Evolutionary conservation across 2,329 filamentous ascomycete species (phyloP), one percentile per base, ranked within the genome.

Genomic region (Trichoderma sp.): DNA sequence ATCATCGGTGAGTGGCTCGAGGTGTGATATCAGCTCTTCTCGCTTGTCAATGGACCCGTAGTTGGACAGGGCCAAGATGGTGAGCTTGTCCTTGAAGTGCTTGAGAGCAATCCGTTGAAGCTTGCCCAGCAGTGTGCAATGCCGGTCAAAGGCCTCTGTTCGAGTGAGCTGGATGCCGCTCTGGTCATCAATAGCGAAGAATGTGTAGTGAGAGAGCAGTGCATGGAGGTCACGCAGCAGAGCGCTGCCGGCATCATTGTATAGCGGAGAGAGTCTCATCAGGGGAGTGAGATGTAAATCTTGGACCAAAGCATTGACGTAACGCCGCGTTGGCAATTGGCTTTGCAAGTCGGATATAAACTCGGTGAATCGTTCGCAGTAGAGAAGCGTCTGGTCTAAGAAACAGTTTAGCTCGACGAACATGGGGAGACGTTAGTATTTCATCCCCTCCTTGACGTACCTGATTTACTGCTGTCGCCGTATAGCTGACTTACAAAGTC

Each of bases 281-380:
- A 91, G 87, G 1, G 94, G 84, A 32, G 97, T 80, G 25, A 97
- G 79, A 76, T 98, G 93, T 54, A 98, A 82, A 76, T 99, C 94
- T 73, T 91, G 89, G 15, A 98, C 79, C 50, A 99, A 81, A 1
- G 92, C 89, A 78, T 97, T 97, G 76, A 97, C 92, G 77, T 98
- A 98, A 78, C 95, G 89, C 73, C 95, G 86, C 4, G 96, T 99
- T 0, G 95, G 95, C 57, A 98, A 83, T 77, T 99, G 95, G 74
- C 94, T 97, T 77, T 96, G 89, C 22, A 99, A 81, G 76, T 99
- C 95, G 9, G 91, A 90, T 57, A 99, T 83, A 61, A 99, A 90
- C 78, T 99, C 95, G 61, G 95, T 80, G 70, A 98, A 94, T n/a
- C 94, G 88, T 78, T 98, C 94, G 76, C 93, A 97, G 78, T 97